Evolutionary conservation across 2,329 filamentous ascomycete species (phyloP).

Genomic region (Aspergillus japonicus): DNA sequence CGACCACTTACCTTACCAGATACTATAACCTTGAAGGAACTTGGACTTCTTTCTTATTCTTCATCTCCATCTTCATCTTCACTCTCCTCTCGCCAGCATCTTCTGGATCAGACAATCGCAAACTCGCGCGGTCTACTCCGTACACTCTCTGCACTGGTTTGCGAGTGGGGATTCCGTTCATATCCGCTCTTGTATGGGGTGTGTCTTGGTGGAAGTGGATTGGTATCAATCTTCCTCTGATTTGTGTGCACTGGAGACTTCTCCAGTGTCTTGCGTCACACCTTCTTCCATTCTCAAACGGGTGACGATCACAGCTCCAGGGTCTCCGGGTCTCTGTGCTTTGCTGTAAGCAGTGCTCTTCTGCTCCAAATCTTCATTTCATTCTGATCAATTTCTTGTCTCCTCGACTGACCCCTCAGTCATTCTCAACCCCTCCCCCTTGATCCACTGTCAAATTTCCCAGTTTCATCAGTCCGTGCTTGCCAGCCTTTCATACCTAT

Average conservation of each 20-base stretch:
- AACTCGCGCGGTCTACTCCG: background rate
- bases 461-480: background rate
- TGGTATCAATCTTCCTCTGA: slow-evolving; percentile 3
- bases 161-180: background rate
- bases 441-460: slow-evolving; percentile 4
- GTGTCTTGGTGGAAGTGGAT: background rate
- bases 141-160: too few relatives aligned
- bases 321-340: background rate
- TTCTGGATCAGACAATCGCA: background rate
- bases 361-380: background rate
- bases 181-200: background rate
- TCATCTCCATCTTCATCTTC: too few relatives aligned
- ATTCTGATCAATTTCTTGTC: background rate
- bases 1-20: too few relatives aligned
- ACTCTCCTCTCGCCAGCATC: background rate
- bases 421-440: background rate
- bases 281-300: background rate
- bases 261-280: slow-evolving; percentile 6
- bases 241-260: background rate
- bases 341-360: background rate
- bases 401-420: background rate
- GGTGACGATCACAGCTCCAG: background rate
- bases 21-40: too few relatives aligned
- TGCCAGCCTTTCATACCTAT: slow-evolving; percentile 1
- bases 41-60: too few relatives aligned